Evolutionary conservation across 768 basidiomycete genomes (phyloP).

Genomic region (Candolleomyces eurysporus): DNA sequence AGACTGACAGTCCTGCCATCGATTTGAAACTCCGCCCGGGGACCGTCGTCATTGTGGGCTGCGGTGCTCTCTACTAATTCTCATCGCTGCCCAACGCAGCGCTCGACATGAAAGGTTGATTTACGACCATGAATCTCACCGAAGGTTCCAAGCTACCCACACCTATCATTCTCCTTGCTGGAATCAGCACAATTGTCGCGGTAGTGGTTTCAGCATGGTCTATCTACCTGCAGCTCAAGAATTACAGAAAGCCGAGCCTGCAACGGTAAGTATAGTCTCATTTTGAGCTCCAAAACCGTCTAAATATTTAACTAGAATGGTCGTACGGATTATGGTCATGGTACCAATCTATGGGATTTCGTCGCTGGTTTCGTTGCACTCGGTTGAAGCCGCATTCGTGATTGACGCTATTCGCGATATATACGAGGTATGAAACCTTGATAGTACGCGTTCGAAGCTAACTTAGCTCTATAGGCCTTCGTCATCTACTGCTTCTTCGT

Average conservation of each 20-base stretch:
- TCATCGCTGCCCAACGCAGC: no score
- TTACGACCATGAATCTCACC: no score
- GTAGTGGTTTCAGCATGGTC: constrained; percentile 72
- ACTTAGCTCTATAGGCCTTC: constrained; percentile 59
- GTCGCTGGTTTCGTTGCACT: constrained; percentile 90
- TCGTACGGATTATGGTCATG: constrained; percentile 96
- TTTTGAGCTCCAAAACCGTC: background rate
- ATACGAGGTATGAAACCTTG: constrained; percentile 73
- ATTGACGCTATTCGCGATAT: constrained; percentile 94
- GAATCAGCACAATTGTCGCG: constrained; percentile 63
- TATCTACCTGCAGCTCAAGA: constrained; percentile 79
- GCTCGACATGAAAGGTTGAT: no score
- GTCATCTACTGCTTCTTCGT: constrained; percentile 93
- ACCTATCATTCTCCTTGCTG: constrained; percentile 59
- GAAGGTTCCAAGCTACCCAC: constrained; percentile 31
- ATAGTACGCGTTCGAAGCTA: background rate
- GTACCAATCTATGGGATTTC: constrained; percentile 90
- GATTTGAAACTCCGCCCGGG: no score
- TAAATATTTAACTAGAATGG: constrained; percentile 56
- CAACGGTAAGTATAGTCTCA: constrained; percentile 56
- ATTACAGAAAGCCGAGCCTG: constrained; percentile 78
- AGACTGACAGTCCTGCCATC: no score
- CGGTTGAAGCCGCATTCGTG: constrained; percentile 91
- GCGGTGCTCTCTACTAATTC: no score
- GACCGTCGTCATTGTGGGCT: no score